Base-by-base conservation (phyloP, 805 yeast species). In the Ogataea naganishii region DNA sequence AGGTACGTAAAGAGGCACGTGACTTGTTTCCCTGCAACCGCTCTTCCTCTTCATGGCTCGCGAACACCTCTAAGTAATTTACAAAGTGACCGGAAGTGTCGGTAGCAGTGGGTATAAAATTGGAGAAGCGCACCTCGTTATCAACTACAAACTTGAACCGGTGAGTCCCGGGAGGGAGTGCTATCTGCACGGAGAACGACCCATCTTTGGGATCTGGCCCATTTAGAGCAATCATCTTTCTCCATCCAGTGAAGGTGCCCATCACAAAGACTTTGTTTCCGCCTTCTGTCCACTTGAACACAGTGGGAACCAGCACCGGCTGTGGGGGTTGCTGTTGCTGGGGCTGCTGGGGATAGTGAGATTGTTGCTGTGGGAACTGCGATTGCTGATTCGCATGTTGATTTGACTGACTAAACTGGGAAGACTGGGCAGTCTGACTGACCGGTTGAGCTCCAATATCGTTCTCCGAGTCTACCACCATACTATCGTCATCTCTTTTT, bases 201-300 rank as follows among this genome's bases (percentile, higher is more conserved):
- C 67, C 66, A 42, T 75, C 65, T 10, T 56, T 57, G 7, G 61
- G 58, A n/a, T 58, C 74, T 7, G 61, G 61, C 45, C 63, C 57
- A 54, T 72, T 54, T 44, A 92, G 62, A 23, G 94, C 94, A 48
- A 89, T 88, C 97, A 92, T 89, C 57, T 88, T 89, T 42, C 96
- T 67, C 97, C 98, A 92, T 4, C 95, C 96, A 0, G 98, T 92
- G 58, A 89, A 89, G 1, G 96, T 82, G 29, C 98, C 98, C 20
- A 96, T 92, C 10, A 89, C 95, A 53, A 86, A 92, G 3, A 92
- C 97, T 46, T 82, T 82, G 29, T 72, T 72, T 37, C 98, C 98
- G n/a, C 97, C 97, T 55, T 89, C 95, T 12, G 75, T 77, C 98
- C 98, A 89, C 40, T 74, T 75, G 34, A 86, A 80, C 33, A 80